These are phyloP conservation scores for Ophiostoma tasmaniense DNA, from an alignment of 2,329 filamentous ascomycete species.

Conservation along the genomic window DNA sequence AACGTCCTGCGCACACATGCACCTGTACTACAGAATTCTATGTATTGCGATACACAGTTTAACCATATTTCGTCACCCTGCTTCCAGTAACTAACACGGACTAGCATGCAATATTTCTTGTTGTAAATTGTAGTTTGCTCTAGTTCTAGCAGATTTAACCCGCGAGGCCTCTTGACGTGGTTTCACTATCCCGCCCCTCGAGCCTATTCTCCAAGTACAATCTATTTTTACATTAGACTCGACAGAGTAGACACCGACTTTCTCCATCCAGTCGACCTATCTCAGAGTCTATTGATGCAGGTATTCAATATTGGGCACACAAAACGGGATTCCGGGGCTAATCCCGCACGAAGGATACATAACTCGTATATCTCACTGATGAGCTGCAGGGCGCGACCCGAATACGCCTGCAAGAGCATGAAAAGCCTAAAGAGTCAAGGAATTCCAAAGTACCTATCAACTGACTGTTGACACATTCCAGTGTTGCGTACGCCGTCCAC, in stretches of 20 bases:
- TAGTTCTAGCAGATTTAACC: neutral
- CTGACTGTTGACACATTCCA: conserved; percentile 1
- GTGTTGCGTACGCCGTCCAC: neutral
- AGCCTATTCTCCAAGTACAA: neutral
- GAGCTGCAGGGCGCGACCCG: neutral
- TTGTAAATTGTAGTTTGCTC: neutral
- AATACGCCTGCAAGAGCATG: neutral
- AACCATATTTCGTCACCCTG: neutral
- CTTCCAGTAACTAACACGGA: neutral
- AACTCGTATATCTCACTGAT: neutral
- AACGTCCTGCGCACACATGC: neutral
- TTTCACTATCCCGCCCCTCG: neutral
- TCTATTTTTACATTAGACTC: neutral
- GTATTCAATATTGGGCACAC: neutral
- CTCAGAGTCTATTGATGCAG: neutral
- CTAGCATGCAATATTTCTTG: neutral
- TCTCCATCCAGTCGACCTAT: neutral
- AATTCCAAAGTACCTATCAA: no score
- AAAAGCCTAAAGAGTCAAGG: no score
- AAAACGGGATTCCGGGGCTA: neutral
- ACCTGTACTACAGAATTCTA: neutral
- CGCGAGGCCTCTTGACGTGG: neutral
- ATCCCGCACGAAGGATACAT: neutral
- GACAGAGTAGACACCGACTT: neutral
- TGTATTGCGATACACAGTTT: neutral